phyloP scores from a whole-genome alignment of 1,284 basidiomycete genomes.

The Takashimella tepidaria region DNA sequence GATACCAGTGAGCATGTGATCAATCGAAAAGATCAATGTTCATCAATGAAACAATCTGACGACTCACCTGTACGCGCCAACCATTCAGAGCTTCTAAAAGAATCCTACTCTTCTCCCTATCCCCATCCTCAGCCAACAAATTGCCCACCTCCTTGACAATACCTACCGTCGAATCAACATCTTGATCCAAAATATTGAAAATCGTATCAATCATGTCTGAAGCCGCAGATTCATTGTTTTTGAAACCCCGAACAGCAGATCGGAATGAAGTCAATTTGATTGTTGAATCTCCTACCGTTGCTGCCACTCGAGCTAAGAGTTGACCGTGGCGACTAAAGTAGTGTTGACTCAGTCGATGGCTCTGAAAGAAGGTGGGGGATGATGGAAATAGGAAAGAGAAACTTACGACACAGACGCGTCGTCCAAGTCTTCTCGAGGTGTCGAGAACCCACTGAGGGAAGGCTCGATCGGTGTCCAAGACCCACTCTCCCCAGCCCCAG shows the following conservation, averaged over 20 bases:
- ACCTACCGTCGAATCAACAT: slow-evolving; percentile 68
- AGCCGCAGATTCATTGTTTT: slow-evolving; percentile 69
- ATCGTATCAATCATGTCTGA: slow-evolving; percentile 81
- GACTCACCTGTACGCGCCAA: slow-evolving; percentile 69
- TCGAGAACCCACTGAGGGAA: slow-evolving; percentile 30
- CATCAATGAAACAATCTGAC: slow-evolving; percentile 5
- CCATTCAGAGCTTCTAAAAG: slow-evolving; percentile 73
- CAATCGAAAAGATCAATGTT: neutral
- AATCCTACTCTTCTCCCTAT: slow-evolving; percentile 65
- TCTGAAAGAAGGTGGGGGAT: neutral
- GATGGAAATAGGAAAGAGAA: neutral
- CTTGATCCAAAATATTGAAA: slow-evolving; percentile 74
- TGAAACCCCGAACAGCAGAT: slow-evolving; percentile 73
- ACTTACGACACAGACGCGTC: slow-evolving; percentile 40
- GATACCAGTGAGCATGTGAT: slow-evolving; percentile 8
- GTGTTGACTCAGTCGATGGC: neutral
- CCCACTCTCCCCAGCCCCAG: slow-evolving; percentile 48
- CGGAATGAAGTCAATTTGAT: slow-evolving; percentile 71
- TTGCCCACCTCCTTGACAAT: slow-evolving; percentile 75
- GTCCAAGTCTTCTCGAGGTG: slow-evolving; percentile 44
- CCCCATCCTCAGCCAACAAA: slow-evolving; percentile 67
- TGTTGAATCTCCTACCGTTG: slow-evolving; percentile 64
- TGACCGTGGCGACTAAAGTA: slow-evolving; percentile 59
- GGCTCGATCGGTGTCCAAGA: slow-evolving; percentile 5
- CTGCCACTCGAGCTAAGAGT: slow-evolving; percentile 64